phyloP scores from a whole-genome alignment of 306 rosid genomes.

The Canavalia gladiata region DNA sequence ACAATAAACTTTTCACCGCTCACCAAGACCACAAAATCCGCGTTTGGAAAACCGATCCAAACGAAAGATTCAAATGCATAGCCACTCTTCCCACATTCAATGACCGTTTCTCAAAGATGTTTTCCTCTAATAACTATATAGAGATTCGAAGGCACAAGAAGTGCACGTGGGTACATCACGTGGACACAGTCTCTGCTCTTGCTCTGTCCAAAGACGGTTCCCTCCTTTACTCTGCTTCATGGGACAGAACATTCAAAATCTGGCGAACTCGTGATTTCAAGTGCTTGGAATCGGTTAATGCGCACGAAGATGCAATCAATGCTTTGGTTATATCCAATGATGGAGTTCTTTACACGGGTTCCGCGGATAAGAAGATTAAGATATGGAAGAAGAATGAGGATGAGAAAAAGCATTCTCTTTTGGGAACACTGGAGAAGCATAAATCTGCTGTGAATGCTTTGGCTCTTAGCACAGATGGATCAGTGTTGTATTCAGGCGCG shows the following conservation, averaged over 20 bases:
- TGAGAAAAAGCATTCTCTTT: conserved; percentile 42
- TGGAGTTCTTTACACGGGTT: conserved; percentile 68
- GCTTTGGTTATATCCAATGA: conserved; percentile 58
- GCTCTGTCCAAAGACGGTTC: conserved; percentile 60
- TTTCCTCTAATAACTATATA: conserved; percentile 63
- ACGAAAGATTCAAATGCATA: conserved; percentile 49
- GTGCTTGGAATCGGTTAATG: conserved; percentile 69
- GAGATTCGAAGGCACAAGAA: conserved; percentile 70
- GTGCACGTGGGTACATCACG: conserved; percentile 80
- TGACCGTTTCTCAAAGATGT: conserved; percentile 56
- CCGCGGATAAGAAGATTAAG: conserved; percentile 78
- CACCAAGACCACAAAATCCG: conserved; percentile 84
- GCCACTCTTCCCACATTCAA: conserved; percentile 69
- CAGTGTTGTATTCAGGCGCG: conserved; percentile 74
- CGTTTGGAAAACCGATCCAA: conserved; percentile 58
- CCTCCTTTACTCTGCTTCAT: conserved; percentile 75
- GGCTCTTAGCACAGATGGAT: conserved; percentile 62
- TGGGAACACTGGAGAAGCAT: conserved; percentile 70
- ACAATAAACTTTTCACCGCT: conserved; percentile 60
- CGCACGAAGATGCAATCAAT: conserved; percentile 83
- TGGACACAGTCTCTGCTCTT: conserved; percentile 71
- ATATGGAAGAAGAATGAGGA: conserved; percentile 54
- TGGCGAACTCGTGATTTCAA: conserved; percentile 73
- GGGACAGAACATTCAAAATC: conserved; percentile 80
- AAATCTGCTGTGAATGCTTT: conserved; percentile 76